Conservation (phyloP, 1,139 yeast genomes). For the Blastobotrys buckinghamii region DNA sequence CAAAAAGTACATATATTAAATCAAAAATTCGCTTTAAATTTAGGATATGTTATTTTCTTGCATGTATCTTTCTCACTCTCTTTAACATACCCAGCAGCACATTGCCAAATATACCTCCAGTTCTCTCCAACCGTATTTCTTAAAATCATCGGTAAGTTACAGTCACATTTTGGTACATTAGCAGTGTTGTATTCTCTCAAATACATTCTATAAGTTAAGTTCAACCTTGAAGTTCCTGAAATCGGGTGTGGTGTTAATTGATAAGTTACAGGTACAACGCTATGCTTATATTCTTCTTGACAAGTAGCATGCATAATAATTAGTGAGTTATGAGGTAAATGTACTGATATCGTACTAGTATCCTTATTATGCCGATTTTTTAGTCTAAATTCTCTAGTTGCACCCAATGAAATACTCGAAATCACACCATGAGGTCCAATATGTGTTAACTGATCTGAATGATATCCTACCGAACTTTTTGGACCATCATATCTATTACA, state of each 20-base stretch:
- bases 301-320: conserved; percentile 71
- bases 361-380: conserved; percentile 31
- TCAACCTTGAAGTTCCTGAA: conserved; percentile 48
- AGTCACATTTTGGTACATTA: conserved; percentile 47
- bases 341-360: conserved; percentile 41
- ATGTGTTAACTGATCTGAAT: conserved; percentile 63
- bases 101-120: conserved; percentile 41
- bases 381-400: conserved; percentile 58
- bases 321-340: conserved; percentile 59
- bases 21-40: conserved; percentile 9
- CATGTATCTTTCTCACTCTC: conserved; percentile 15
- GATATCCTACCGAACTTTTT: conserved; percentile 57
- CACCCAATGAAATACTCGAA: conserved; percentile 61
- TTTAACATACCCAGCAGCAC: conserved; percentile 21
- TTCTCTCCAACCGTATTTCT: conserved; percentile 25
- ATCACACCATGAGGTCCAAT: conserved; percentile 66
- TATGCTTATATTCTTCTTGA: conserved; percentile 65
- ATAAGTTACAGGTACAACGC: conserved; percentile 40
- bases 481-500: conserved; percentile 50
- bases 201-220: conserved; percentile 57
- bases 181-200: conserved; percentile 33
- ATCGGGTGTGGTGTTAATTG: conserved; percentile 40
- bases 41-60: conserved; percentile 15
- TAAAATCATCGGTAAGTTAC: conserved; percentile 41
- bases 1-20: too few relatives aligned